A percentile compares a stretch with the other conserved stretches of the same genome.
Conservation (phyloP, 139 green algal genomes). For the Monoraphidium neglectum region DNA sequence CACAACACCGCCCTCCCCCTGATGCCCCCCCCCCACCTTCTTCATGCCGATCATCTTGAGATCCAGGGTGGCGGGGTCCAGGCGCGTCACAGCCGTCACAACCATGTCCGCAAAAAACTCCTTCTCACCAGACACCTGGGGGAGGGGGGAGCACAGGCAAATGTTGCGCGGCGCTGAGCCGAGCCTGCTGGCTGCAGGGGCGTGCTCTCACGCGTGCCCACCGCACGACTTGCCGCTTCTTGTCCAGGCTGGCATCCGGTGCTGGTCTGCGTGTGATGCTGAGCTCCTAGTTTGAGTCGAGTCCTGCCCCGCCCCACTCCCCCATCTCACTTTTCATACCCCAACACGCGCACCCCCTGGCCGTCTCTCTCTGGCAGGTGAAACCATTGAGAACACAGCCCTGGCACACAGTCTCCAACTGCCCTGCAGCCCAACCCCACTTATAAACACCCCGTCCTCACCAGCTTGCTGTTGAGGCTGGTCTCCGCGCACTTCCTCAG, state of each 20-base stretch:
- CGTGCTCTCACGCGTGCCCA: no score
- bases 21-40: conserved; percentile 67
- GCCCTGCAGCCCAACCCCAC: background rate
- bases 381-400: no score
- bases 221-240: no score
- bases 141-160: no score
- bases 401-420: background rate
- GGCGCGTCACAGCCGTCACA: conserved; percentile 88
- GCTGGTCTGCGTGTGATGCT: background rate
- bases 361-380: no score
- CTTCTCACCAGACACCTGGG: conserved; percentile 90
- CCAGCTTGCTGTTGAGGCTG: conserved; percentile 96
- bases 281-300: no score
- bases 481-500: conserved; percentile 95
- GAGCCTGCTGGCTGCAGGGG: no score
- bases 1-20: no score
- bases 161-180: no score
- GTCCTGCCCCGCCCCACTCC: no score
- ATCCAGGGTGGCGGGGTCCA: conserved; percentile 85
- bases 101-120: conserved; percentile 98
- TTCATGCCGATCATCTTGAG: conserved; percentile 95
- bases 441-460: conserved; percentile 35
- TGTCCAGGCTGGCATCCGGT: background rate
- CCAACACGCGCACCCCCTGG: no score
- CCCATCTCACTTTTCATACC: no score